phyloP scores from a whole-genome alignment of 305 asterid species.

The Rubia tinctorum region DNA sequence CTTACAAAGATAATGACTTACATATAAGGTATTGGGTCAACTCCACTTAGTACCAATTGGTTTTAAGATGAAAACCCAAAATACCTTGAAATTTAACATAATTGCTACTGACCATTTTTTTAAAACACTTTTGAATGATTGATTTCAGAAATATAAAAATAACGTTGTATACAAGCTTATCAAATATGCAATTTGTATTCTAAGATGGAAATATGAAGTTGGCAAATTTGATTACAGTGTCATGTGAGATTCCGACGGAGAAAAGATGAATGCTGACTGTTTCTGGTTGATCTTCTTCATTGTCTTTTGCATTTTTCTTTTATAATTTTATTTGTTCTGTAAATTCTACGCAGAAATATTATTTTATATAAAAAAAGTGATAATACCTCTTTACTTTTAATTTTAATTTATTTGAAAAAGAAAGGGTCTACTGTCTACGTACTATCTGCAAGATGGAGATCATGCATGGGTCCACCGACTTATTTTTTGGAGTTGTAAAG shows the following conservation, averaged over 20 bases:
- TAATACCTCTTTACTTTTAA: neutral
- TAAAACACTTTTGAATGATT: no score
- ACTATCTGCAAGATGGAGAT: neutral
- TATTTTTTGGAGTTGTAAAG: neutral
- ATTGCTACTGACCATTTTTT: no score
- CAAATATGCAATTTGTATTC: no score
- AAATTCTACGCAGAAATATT: neutral
- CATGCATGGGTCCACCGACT: neutral
- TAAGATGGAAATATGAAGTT: neutral
- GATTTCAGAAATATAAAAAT: no score
- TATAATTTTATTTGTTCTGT: no score
- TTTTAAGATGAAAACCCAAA: no score
- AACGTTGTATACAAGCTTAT: neutral
- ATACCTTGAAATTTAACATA: no score
- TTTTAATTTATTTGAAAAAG: no score
- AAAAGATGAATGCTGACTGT: slow-evolving; percentile 1
- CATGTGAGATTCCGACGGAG: neutral
- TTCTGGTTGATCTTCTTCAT: neutral
- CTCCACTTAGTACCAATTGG: no score
- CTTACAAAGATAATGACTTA: no score
- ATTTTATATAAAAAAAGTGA: neutral
- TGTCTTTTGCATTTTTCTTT: neutral
- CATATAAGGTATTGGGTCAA: no score
- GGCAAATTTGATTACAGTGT: neutral
- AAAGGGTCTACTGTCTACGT: neutral